These are phyloP conservation scores for Calocybe cyanea DNA, from an alignment of 768 basidiomycete genomes.

Conservation along the genomic window DNA sequence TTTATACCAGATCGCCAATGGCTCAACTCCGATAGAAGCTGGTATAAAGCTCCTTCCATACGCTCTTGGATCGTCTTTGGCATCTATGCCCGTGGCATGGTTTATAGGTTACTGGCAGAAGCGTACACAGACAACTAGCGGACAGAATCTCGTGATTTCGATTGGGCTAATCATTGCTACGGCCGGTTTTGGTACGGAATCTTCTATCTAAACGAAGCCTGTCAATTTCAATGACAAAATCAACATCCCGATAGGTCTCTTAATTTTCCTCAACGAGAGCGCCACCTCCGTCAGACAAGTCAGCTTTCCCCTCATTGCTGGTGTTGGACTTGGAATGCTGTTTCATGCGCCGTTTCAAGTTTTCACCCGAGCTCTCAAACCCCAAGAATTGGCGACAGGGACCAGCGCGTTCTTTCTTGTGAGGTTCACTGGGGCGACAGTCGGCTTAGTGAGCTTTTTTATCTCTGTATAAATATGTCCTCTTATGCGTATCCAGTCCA, in stretches of 20 bases:
- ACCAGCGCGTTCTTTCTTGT: conserved; percentile 88
- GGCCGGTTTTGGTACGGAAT: conserved; percentile 66
- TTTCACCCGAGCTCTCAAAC: conserved; percentile 62
- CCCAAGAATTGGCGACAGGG: conserved; percentile 67
- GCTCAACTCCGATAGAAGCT: conserved; percentile 65
- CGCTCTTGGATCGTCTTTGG: conserved; percentile 79
- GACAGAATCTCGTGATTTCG: conserved; percentile 63
- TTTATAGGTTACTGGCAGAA: conserved; percentile 67
- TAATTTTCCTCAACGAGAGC: conserved; percentile 57
- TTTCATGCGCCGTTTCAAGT: conserved; percentile 86
- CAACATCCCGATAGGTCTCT: conserved; percentile 50
- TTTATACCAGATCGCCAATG: conserved; percentile 57
- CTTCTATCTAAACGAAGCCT: not conserved
- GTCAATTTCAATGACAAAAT: not conserved
- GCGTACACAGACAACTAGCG: conserved; percentile 50
- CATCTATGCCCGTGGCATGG: conserved; percentile 87
- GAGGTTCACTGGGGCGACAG: conserved; percentile 81
- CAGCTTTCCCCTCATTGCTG: conserved; percentile 66
- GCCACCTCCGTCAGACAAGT: conserved; percentile 43
- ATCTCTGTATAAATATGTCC: conserved; percentile 5
- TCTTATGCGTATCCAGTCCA: conserved; percentile 45
- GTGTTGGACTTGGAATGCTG: conserved; percentile 76
- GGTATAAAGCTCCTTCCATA: conserved; percentile 78
- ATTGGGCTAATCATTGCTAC: conserved; percentile 62
- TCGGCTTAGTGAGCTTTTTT: conserved; percentile 60